phyloP scores from a whole-genome alignment of 345 rosid species.

The Syzygium aromaticum region DNA sequence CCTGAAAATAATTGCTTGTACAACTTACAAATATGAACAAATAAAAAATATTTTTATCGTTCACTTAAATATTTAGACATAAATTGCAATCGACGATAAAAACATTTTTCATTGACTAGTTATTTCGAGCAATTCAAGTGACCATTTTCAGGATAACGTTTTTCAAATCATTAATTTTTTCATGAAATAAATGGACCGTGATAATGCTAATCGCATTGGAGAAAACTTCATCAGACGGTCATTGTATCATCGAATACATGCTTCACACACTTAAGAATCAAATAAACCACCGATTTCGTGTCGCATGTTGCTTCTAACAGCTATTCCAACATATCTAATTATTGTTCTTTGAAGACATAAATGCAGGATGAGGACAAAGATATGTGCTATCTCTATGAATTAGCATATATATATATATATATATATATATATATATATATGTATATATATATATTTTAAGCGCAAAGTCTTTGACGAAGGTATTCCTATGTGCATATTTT shows the following conservation, averaged over 20 bases:
- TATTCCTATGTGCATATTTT: not conserved
- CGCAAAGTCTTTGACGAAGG: not conserved
- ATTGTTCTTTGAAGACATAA: not conserved
- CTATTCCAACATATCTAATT: not conserved
- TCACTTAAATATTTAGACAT: not conserved
- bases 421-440: not conserved
- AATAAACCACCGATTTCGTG: not conserved
- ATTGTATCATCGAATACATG: accelerated
- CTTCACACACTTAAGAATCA: not conserved
- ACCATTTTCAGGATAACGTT: accelerated
- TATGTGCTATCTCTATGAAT: not conserved
- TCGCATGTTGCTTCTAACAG: not conserved
- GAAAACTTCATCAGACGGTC: not conserved
- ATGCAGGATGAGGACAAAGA: not conserved
- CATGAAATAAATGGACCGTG: accelerated
- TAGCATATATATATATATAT: not conserved
- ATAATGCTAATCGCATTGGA: not conserved
- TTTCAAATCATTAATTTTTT: not conserved
- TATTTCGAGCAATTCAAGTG: accelerated
- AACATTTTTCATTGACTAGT: not conserved
- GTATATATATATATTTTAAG: not conserved
- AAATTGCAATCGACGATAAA: accelerated
- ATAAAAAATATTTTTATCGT: accelerated
- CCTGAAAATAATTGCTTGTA: not conserved
- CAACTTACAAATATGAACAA: accelerated